Evolutionary conservation across 306 rosid species (phyloP).

Genomic region (Rosa persica): DNA sequence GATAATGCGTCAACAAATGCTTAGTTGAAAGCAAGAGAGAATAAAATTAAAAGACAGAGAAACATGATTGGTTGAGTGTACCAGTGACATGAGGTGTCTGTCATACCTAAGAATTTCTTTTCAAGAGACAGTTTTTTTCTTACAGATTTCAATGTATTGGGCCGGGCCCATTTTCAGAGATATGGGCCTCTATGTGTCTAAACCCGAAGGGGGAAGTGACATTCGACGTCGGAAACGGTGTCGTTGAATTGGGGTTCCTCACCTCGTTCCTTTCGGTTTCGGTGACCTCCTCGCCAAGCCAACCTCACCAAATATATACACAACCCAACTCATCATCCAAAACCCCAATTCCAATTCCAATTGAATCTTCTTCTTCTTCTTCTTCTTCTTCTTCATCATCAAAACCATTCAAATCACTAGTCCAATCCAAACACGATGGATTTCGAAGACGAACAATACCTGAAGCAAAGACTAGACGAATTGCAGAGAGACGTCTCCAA

Average conservation of each 20-base stretch:
- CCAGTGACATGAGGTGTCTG: too few species aligned
- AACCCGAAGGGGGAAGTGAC: background rate
- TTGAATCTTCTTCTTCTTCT: background rate
- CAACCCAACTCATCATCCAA: background rate
- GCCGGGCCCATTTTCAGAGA: too few species aligned
- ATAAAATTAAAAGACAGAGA: too few species aligned
- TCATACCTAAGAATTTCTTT: too few species aligned
- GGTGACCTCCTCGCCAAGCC: constrained; percentile 53
- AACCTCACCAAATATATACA: background rate
- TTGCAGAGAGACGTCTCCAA: constrained; percentile 68
- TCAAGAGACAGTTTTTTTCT: too few species aligned
- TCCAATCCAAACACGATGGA: background rate
- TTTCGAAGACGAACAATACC: constrained; percentile 32
- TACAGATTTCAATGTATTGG: too few species aligned
- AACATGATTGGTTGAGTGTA: too few species aligned
- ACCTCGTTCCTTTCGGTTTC: background rate
- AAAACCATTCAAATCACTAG: background rate
- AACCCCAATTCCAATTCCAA: background rate
- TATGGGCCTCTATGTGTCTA: too few species aligned
- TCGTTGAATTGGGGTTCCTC: background rate
- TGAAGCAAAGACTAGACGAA: constrained; percentile 63
- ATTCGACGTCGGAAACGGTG: background rate
- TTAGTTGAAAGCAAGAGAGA: too few species aligned
- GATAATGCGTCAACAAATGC: too few species aligned
- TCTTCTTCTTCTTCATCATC: background rate